Evolutionary conservation across 208 protist species (phyloP), one percentile per base, ranked within the genome.

Genomic region (Borovskyia barvae): DNA sequence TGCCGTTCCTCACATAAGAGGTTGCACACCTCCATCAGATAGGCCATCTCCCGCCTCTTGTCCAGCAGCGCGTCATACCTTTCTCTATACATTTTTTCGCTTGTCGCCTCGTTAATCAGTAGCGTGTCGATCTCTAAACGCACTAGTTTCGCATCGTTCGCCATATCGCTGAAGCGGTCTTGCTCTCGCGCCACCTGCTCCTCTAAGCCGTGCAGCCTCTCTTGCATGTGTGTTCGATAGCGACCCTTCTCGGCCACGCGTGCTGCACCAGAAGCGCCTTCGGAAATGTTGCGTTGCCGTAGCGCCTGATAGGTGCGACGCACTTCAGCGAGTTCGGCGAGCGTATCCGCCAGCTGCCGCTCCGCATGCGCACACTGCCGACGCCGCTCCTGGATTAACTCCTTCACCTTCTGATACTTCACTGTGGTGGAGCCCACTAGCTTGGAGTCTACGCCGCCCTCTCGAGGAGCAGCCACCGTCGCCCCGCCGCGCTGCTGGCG

Each of bases 1-100:
- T 87, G 75, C 5, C 87, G 80, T 63, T 96, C 90, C 69, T 94
- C 87, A 43, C 82, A 88, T 9, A 92, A 36, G n/a, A 90, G 59
- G 53, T 88, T 91, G 67, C 85, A 94, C 5, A 94, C 77, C 63
- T 96, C 95, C 29, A 98, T 95, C 35, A 99, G 62, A 32, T 89
- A 89, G 0, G 91, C 82, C 75, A 97, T 98, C 56, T 93, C 76
- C 45, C 90, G 85, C 61, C 94, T 88, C 49, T 95, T 78, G 28
- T 95, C 87, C n/a, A 81, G 49, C 28, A 98, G 65, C 32, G 96
- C 83, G 25, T 70, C 58, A 64, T 97, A 89, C 20, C 88, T 70
- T 20, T 86, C 75, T 14, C 51, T 64, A 70, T 97, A 97, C 15
- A 93, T 78, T 3, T 75, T 76, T 30, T 98, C 93, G 47, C 89